Evolutionary conservation across 1,284 basidiomycete genomes (phyloP).

Genomic region (Prillingera fragicola): DNA sequence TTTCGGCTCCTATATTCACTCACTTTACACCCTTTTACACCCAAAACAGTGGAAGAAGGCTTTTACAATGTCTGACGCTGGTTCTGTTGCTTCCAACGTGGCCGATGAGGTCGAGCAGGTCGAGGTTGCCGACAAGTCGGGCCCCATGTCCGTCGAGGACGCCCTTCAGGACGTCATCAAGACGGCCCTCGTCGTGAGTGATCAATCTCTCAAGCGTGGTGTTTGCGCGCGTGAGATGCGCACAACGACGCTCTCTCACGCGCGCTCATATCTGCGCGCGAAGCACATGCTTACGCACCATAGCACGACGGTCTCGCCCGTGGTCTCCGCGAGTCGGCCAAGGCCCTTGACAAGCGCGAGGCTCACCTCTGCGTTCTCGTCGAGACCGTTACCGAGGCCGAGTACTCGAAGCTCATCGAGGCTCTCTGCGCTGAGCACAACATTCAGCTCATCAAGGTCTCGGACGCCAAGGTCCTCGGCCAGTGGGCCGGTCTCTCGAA

Average conservation of each 20-base stretch:
- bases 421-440: slow-evolving; percentile 98
- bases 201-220: neutral
- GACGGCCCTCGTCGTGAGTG: slow-evolving; percentile 69
- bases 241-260: no score
- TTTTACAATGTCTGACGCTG: slow-evolving; percentile 93
- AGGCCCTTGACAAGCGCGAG: slow-evolving; percentile 97
- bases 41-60: slow-evolving; percentile 42
- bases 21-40: slow-evolving; percentile 12
- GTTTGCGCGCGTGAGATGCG: no score
- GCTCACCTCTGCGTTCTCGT: slow-evolving; percentile 98
- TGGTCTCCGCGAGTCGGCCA: slow-evolving; percentile 94
- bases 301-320: slow-evolving; percentile 92
- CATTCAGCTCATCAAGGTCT: slow-evolving; percentile 98
- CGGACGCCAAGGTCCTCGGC: slow-evolving; percentile 93
- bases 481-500: slow-evolving; percentile 99
- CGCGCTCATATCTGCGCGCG: no score
- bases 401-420: slow-evolving; percentile 99
- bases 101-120: slow-evolving; percentile 58
- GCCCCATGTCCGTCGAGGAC: slow-evolving; percentile 93
- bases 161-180: slow-evolving; percentile 78
- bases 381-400: slow-evolving; percentile 95
- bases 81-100: slow-evolving; percentile 74
- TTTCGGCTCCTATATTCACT: neutral
- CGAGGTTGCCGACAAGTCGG: slow-evolving; percentile 77
- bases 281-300: no score